Evolutionary conservation across 352 stramenopile genomes (phyloP), one percentile per base, ranked within the genome.

Genomic region (Phytopythium mirpurense): DNA sequence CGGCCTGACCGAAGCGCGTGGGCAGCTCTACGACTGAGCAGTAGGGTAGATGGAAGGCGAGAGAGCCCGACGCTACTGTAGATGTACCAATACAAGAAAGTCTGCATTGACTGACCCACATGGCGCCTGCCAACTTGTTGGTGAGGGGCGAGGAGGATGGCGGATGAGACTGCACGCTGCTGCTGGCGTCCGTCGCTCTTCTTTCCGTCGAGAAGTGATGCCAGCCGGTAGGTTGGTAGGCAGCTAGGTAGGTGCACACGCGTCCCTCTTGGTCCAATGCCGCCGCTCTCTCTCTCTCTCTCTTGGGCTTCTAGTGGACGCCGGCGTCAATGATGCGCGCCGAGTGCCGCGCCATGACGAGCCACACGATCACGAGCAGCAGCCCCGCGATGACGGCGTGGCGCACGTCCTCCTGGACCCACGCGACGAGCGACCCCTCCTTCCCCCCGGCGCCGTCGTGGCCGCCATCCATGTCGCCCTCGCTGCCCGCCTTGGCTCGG

Each of bases 371-470:
- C 10, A 86, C 26, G 29, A 67, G 43, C n/a, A 90, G 44, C 44
- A 89, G 60, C 4, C 72, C 48, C 10, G 69, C 51, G 50, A 93
- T 88, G 23, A 86, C 44, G 11, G 70, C 68, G 43, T 93, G 78
- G n/a, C 79, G 74, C 36, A 72, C 45, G 57, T 93, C 82, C 51
- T 90, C 79, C 12, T 65, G 56, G 45, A 89, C 56, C 82, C 82
- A 93, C 2, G 69, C 68, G 16, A 90, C 50, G 24, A 93, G 54
- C 9, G 82, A 93, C 9, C 72, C 82, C 19, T 82, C 72, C 60
- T 88, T 90, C 46, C 83, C 67, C 15, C 70, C 42, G 2, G 66
- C 57, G 16, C 57, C 52, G 6, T 63, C 56, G 43, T 72, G 64
- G 27, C 56, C 60, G 19, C 62, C 52, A 14, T 56, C 31, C 5